Evolutionary conservation across 495 filamentous ascomycete species (phyloP).

Genomic region (Melanomma pulvis-pyrius): DNA sequence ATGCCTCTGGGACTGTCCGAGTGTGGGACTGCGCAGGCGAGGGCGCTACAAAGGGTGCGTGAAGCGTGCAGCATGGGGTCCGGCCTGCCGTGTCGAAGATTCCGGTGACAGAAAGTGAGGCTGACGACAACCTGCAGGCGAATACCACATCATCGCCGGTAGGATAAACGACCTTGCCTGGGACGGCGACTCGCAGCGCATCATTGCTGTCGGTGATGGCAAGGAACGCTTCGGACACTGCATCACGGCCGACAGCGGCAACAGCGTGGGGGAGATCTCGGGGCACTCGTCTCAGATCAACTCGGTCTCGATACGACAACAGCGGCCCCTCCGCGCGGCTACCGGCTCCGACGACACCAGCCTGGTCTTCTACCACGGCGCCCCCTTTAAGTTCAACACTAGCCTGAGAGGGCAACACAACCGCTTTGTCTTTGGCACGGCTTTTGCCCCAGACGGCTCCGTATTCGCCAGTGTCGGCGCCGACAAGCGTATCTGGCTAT

Average conservation of each 20-base stretch:
- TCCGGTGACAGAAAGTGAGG: constrained; percentile 12
- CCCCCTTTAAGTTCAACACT: constrained; percentile 90
- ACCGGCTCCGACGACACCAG: constrained; percentile 88
- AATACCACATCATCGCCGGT: constrained; percentile 92
- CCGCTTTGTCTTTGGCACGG: constrained; percentile 83
- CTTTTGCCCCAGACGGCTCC: constrained; percentile 87
- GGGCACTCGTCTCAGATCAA: constrained; percentile 92
- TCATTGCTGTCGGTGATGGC: constrained; percentile 94
- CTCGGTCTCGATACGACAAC: constrained; percentile 83
- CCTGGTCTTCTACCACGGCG: constrained; percentile 89
- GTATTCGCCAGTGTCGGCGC: constrained; percentile 84
- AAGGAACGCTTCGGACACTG: constrained; percentile 92
- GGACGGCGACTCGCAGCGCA: constrained; percentile 95
- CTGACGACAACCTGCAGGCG: constrained; percentile 54
- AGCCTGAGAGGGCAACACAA: constrained; percentile 76
- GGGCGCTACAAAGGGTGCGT: constrained; percentile 63
- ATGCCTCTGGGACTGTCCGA: constrained; percentile 77
- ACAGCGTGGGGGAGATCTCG: constrained; percentile 89
- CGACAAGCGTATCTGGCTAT: constrained; percentile 87
- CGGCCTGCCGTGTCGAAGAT: background rate
- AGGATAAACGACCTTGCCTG: constrained; percentile 95
- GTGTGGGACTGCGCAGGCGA: constrained; percentile 82
- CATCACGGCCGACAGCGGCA: constrained; percentile 93
- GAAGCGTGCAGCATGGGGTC: background rate
- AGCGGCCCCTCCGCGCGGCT: constrained; percentile 84